Conservation (phyloP, 2,329 filamentous ascomycete species). For the Metarhizium guizhouense region DNA sequence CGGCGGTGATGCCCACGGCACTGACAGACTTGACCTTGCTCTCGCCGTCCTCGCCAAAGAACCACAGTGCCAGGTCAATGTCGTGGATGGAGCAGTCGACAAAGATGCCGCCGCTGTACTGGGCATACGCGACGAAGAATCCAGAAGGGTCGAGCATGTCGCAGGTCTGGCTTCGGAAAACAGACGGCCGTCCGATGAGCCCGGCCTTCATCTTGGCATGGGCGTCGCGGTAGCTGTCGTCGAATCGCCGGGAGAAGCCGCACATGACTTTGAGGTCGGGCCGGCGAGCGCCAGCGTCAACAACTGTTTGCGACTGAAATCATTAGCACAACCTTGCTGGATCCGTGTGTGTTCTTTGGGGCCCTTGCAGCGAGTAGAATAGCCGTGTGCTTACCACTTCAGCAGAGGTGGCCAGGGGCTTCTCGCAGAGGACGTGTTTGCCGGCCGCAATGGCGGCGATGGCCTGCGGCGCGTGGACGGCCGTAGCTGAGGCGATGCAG, state of each 20-base stretch:
- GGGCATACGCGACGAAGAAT: slow-evolving; percentile 59
- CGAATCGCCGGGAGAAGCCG: slow-evolving; percentile 33
- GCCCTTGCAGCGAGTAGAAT: not conserved
- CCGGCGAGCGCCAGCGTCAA: slow-evolving; percentile 42
- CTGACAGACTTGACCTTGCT: slow-evolving; percentile 16
- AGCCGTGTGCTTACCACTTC: slow-evolving; percentile 38
- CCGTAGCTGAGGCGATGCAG: slow-evolving; percentile 32
- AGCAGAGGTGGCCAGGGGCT: slow-evolving; percentile 48
- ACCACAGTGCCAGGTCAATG: slow-evolving; percentile 32
- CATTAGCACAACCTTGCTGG: not conserved
- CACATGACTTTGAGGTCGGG: slow-evolving; percentile 55
- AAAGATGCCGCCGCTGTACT: slow-evolving; percentile 59
- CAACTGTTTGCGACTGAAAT: slow-evolving; percentile 44
- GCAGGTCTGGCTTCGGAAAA: slow-evolving; percentile 58
- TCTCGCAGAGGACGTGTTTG: slow-evolving; percentile 51
- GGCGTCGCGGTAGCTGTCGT: slow-evolving; percentile 55
- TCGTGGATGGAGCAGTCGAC: slow-evolving; percentile 63
- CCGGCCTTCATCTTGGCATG: slow-evolving; percentile 41
- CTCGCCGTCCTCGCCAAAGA: slow-evolving; percentile 18
- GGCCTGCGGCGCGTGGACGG: slow-evolving; percentile 48
- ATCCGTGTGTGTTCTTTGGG: not conserved
- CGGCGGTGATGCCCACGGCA: slow-evolving; percentile 19
- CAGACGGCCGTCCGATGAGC: slow-evolving; percentile 47
- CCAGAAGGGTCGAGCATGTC: slow-evolving; percentile 56
- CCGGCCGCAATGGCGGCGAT: slow-evolving; percentile 44